Evolutionary conservation across 306 rosid species (phyloP), one percentile per base, ranked within the genome.

Genomic region (Mimosa pudica): DNA sequence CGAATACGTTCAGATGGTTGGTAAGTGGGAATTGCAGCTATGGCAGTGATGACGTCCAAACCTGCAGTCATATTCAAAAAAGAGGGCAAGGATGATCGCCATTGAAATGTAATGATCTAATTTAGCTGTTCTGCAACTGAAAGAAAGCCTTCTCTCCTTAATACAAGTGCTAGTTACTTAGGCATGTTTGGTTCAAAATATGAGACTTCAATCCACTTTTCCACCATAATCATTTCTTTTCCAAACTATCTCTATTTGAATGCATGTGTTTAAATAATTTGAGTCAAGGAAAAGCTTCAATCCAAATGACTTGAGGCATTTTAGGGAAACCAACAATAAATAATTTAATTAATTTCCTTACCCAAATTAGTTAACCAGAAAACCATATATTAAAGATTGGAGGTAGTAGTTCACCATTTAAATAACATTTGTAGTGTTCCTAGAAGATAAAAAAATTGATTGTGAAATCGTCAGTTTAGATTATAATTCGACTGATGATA

Each of bases 1-100:
- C 90, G 90, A 67, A 94, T 94, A 62, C 87, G 86, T 74, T 94
- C 97, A 3, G 85, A 74, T 60, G 98, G 97, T 66, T 83, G 85
- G 92, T 88, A 92, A 0, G 97, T 94, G 8, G 93, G 98, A 80
- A 90, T 85, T 14, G 97, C 84, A 38, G 95, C 92, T 87, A 92
- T 89, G 73, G 92, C 76, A 6, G 93, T 85, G 91, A 94, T 89
- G 70, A 94, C 91, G 82, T 94, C 98, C 84, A 94, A 80, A 41
- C 98, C 98, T 92, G 89, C 77, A 54, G 77, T 68, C 58, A 42
- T 35, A 86, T 82, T 77, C 80, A 77, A 62, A 46, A 17, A 72
- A 33, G 49, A 82, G 81, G 81, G n/a, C 82, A 36, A 82, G 86
- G 41, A 33, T 73, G 51, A 52, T 14, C 17, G 24, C 66, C 54